Evolutionary conservation across 73 alveolate genomes (phyloP).

Genomic region (Tetrahymena malaccensis): DNA sequence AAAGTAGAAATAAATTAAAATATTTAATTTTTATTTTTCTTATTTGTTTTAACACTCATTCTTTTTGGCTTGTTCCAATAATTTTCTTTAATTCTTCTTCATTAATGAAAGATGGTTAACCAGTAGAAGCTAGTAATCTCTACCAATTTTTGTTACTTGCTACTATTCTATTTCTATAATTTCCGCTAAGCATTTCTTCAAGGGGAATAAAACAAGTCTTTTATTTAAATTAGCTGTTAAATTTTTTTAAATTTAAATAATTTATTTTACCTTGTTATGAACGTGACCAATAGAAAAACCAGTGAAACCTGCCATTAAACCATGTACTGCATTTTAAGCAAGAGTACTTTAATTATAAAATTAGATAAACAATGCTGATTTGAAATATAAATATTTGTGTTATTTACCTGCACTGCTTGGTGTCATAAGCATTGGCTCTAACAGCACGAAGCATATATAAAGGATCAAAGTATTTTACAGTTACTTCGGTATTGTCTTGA

Average conservation of each 20-base stretch:
- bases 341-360: neutral
- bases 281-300: slow-evolving; percentile 83
- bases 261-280: slow-evolving; percentile 37
- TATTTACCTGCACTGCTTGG: slow-evolving; percentile 62
- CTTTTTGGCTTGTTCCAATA: neutral
- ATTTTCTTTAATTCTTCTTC: slow-evolving; percentile 9
- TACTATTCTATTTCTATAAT: slow-evolving; percentile 61
- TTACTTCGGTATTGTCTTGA: slow-evolving; percentile 62
- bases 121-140: slow-evolving; percentile 85
- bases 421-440: slow-evolving; percentile 74
- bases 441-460: slow-evolving; percentile 73
- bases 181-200: slow-evolving; percentile 56
- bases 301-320: slow-evolving; percentile 81
- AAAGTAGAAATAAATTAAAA: neutral
- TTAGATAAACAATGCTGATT: neutral
- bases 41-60: neutral
- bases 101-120: slow-evolving; percentile 70
- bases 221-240: neutral
- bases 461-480: slow-evolving; percentile 79
- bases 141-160: slow-evolving; percentile 64
- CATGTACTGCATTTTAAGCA: slow-evolving; percentile 76
- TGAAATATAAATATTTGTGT: too few species aligned
- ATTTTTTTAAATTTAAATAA: neutral
- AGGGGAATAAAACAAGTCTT: slow-evolving; percentile 1
- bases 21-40: too few species aligned